phyloP scores from a whole-genome alignment of 805 yeast species.

The Wickerhamiella galacta region DNA sequence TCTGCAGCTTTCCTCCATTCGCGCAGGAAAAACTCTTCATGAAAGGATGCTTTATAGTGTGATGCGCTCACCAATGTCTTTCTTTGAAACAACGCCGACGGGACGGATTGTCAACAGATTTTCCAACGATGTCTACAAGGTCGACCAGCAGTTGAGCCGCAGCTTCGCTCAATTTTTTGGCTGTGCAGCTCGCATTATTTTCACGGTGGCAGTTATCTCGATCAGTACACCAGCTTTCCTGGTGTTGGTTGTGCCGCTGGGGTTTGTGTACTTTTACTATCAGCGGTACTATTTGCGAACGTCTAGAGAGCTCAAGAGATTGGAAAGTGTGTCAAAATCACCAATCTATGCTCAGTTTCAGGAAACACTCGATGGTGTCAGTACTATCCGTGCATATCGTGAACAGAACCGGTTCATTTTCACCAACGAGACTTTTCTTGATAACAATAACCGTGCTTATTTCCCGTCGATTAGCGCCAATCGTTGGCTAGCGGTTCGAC shows the following conservation, averaged over 20 bases:
- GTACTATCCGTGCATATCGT: constrained; percentile 63
- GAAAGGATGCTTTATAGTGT: constrained; percentile 57
- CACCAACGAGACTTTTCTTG: constrained; percentile 41
- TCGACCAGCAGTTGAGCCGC: constrained; percentile 49
- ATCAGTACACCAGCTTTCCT: constrained; percentile 78
- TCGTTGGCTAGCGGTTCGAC: constrained; percentile 92
- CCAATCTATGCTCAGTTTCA: constrained; percentile 74
- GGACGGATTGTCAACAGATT: constrained; percentile 85
- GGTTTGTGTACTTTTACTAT: constrained; percentile 46
- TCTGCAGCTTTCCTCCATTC: constrained; percentile 40
- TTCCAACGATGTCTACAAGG: constrained; percentile 74
- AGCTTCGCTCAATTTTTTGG: constrained; percentile 24
- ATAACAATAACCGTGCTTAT: constrained; percentile 76
- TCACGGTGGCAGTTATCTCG: constrained; percentile 69
- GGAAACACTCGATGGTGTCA: constrained; percentile 62
- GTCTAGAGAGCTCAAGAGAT: constrained; percentile 63
- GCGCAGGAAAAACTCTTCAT: constrained; percentile 59
- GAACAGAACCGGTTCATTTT: constrained; percentile 46
- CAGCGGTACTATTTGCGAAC: constrained; percentile 54
- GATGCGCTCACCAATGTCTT: constrained; percentile 81
- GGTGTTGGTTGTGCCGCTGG: constrained; percentile 53
- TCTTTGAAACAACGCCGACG: constrained; percentile 88
- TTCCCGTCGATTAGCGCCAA: constrained; percentile 87
- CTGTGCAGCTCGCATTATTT: constrained; percentile 24
- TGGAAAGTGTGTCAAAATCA: constrained; percentile 48